Evolutionary conservation across 202 grass and related monocot genomes (phyloP).

Genomic region (Zizania palustris): DNA sequence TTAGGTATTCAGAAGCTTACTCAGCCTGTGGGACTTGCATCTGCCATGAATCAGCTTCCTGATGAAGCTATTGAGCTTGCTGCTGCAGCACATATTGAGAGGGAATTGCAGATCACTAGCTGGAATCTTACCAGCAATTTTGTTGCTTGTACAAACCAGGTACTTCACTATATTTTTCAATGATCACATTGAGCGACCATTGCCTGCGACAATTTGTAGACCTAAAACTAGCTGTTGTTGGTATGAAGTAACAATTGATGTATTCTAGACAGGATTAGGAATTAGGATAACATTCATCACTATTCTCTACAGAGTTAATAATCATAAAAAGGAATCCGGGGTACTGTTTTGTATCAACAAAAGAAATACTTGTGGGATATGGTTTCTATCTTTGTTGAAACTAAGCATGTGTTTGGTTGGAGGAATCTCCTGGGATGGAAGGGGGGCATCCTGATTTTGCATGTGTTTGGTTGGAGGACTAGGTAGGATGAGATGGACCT

Average conservation of each 20-base stretch:
- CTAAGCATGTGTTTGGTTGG: not conserved
- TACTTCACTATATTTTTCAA: constrained; percentile 36
- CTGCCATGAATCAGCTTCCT: constrained; percentile 92
- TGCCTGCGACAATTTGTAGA: constrained; percentile 4
- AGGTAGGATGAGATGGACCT: no score
- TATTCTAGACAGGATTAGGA: constrained; percentile 1
- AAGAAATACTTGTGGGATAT: constrained; percentile 6
- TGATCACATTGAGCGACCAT: not conserved
- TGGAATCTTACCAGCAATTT: constrained; percentile 99
- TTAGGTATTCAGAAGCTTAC: constrained; percentile 87
- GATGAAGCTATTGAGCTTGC: constrained; percentile 94
- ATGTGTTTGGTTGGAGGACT: no score
- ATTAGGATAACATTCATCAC: constrained; percentile 2
- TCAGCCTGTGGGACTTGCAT: constrained; percentile 70
- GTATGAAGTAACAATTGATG: not conserved
- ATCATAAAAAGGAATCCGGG: not conserved
- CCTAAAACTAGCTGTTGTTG: constrained; percentile 12
- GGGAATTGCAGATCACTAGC: constrained; percentile 92
- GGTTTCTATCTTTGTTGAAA: not conserved
- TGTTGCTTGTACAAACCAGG: constrained; percentile 93
- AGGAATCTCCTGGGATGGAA: no score
- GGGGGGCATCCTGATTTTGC: no score
- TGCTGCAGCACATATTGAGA: constrained; percentile 87
- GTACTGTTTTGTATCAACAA: constrained; percentile 7
- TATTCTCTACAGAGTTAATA: constrained; percentile 24